Conservation (phyloP, 2,329 filamentous ascomycete species). For the Aureobasidium sp. region DNA sequence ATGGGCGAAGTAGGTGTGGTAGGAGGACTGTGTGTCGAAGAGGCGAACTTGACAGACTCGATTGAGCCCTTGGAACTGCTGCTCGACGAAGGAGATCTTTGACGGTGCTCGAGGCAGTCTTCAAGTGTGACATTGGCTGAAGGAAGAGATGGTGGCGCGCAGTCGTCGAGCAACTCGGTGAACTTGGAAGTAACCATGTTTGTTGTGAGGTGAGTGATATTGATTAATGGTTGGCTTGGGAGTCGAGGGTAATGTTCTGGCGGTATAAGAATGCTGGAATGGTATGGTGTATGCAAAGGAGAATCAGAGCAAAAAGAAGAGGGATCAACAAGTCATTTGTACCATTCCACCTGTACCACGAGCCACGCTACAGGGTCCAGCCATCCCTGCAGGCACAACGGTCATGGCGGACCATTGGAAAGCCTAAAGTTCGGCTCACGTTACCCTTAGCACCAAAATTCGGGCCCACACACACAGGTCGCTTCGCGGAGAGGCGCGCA, state of each 20-base stretch:
- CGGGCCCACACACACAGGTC: slow-evolving; percentile 11
- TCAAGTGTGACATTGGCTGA: slow-evolving; percentile 28
- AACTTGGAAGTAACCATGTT: slow-evolving; percentile 29
- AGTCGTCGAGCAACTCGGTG: slow-evolving; percentile 28
- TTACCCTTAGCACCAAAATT: slow-evolving; percentile 8
- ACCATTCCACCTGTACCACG: background rate
- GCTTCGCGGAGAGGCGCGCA: slow-evolving; percentile 5
- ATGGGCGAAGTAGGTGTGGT: slow-evolving; percentile 4
- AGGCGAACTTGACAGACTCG: background rate
- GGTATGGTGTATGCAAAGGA: background rate
- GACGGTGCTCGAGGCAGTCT: slow-evolving; percentile 26
- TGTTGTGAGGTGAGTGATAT: background rate
- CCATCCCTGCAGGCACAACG: slow-evolving; percentile 11
- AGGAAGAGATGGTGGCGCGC: slow-evolving; percentile 23
- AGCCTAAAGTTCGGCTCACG: slow-evolving; percentile 11
- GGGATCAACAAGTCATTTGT: slow-evolving; percentile 6
- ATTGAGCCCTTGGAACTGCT: slow-evolving; percentile 12
- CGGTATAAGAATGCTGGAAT: background rate
- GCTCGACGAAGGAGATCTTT: slow-evolving; percentile 22
- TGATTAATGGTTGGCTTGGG: background rate
- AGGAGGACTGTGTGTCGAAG: background rate
- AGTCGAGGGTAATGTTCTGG: too few relatives aligned
- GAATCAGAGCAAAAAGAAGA: background rate
- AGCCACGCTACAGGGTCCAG: slow-evolving; percentile 10
- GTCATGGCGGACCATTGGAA: slow-evolving; percentile 6